Evolutionary conservation across 2,329 filamentous ascomycete genomes (phyloP), one percentile per base, ranked within the genome.

Genomic region (Aspergillus caelatus): DNA sequence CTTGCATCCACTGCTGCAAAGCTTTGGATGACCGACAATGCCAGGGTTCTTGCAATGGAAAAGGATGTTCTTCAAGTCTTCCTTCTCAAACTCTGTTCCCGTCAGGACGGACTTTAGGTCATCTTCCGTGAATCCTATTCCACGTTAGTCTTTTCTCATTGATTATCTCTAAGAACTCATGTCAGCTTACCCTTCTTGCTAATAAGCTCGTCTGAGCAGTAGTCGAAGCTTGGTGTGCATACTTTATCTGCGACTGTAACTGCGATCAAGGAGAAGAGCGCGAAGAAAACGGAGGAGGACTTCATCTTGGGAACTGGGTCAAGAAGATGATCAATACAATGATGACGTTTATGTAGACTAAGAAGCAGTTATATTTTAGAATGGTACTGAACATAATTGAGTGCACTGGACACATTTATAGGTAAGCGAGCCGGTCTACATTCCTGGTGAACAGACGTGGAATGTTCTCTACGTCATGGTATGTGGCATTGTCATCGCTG

Each of bases 31-130:
- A 1, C 75, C 75, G 23, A 77, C 70, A 26, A 66, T 64, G 0
- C 75, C 75, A 2, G 75, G 75, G 52, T 77, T 77, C 62, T 65
- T 77, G 67, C 75, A 77, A 53, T 77, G 75, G 59, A 74, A 76
- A 2, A 77, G 68, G n/a, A 77, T 61, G 23, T 74, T 71, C 30
- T 71, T 67, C 16, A 76, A 8, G 14, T 71, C 66, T 41, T 71
- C 67, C 1, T 70, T 69, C 58, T 72, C 72, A 16, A 72, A 62
- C 21, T 72, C 74, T 0, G 69, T 67, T 4, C 70, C 73, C 23
- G 74, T 71, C 21, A 77, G 58, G 1, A 67, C 72, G 16, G 61
- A 62, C n/a, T 71, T 67, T 14, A 76, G 66, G 45, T 75, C 72
- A 7, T 62, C 63, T 56, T 73, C 70, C 19, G 72, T 70, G 55